These are phyloP conservation scores for Sonneratia caseolaris DNA, from an alignment of 345 rosid genomes.

Conservation along the genomic window DNA sequence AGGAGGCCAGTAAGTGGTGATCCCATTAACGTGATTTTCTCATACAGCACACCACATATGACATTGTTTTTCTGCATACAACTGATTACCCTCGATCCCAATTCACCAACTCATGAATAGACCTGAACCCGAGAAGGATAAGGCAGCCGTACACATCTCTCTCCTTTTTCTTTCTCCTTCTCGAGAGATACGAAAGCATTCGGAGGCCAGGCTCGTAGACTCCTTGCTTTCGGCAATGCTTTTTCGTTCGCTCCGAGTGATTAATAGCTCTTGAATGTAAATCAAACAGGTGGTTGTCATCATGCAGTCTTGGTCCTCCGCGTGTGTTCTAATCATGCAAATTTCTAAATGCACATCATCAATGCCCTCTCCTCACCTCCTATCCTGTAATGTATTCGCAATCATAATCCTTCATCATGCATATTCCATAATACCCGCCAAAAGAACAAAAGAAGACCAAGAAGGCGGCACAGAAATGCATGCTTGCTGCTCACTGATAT, in stretches of 20 bases:
- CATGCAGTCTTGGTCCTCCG: background rate
- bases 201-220: too few species aligned
- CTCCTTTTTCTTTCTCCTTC: too few species aligned
- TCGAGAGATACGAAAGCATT: too few species aligned
- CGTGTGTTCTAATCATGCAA: too few species aligned
- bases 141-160: background rate
- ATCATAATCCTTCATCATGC: constrained; percentile 3
- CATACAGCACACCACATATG: background rate
- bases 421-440: background rate
- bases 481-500: background rate
- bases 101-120: background rate
- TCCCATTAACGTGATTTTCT: too few species aligned
- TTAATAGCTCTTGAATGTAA: too few species aligned
- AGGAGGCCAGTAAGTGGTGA: background rate
- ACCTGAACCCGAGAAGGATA: background rate
- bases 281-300: background rate
- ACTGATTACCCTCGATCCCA: background rate
- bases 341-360: background rate
- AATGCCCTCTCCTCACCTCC: background rate
- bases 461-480: background rate
- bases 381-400: background rate
- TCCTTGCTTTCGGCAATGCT: too few species aligned
- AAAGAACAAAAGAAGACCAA: background rate
- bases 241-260: too few species aligned
- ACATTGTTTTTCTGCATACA: background rate